Base-by-base conservation (phyloP, 805 yeast species). In the Tetrapisispora nanseiensis region DNA sequence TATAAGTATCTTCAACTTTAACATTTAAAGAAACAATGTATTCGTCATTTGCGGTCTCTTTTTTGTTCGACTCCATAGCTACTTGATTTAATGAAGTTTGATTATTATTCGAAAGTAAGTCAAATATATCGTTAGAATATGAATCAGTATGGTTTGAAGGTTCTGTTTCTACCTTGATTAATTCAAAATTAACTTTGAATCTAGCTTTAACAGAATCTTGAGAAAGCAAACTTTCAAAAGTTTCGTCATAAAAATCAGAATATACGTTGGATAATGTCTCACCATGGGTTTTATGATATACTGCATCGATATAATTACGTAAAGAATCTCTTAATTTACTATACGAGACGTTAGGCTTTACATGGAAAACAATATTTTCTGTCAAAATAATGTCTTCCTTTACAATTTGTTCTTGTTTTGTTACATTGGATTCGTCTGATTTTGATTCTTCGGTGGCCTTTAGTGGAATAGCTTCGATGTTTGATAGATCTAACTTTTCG, bases 401-500 rank as follows among this genome's bases (percentile, higher is more conserved):
- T 39, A 42, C 56, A 41, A 68, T 62, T 10, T 67, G 61, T 33
- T 59, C 62, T 8, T 53, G 41, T 26, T 53, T 47, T 1, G 54
- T 42, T 28, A 50, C 49, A 15, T 19, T 31, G 28, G 38, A 27
- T 26, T 47, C 12, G 38, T 36, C 3, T 37, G 53, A 43, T 34
- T 54, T 57, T 44, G 52, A 56, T 16, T 21, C 27, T 22, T 29
- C 16, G 2, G 23, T 3, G 20, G 69, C 63, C 29, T 51, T 57
- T 26, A 54, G 50, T 19, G 50, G 43, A 43, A 48, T 55, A 48
- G 50, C 57, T 43, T 74, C 72, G 47, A 87, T 76, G 60, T 82
- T 76, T 33, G 86, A 72, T 46, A 87, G 68, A 58, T 89, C 95
- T 49, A 87, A 67, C 52, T 76, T 80, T 47, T 75, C 72, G 48